A percentile compares a stretch with the other conserved stretches of the same genome.
These are phyloP conservation scores for Citrus hindsii DNA, from an alignment of 345 rosid genomes.

Conservation along the genomic window DNA sequence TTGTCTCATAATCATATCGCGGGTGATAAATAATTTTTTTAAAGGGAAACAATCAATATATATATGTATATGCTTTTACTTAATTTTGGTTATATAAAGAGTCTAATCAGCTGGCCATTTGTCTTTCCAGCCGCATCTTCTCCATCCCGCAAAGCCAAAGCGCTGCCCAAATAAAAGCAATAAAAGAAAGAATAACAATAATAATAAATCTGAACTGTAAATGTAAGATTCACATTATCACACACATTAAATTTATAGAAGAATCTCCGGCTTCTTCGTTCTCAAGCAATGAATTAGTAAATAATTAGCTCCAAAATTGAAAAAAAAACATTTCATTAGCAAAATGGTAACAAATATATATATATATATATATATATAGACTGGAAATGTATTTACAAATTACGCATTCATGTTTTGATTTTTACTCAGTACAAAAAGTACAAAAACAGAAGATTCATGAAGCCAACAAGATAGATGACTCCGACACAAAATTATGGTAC, in stretches of 20 bases:
- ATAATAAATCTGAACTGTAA: too few relatives aligned
- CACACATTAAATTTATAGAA: too few relatives aligned
- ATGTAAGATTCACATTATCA: too few relatives aligned
- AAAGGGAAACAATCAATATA: too few relatives aligned
- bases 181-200: too few relatives aligned
- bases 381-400: neutral
- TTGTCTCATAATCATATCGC: neutral
- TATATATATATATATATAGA: neutral
- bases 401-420: neutral
- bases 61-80: neutral
- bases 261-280: neutral
- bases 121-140: constrained; percentile 20
- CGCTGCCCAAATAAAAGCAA: too few relatives aligned
- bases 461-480: constrained; percentile 7
- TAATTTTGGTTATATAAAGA: neutral
- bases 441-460: constrained; percentile 16
- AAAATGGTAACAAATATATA: neutral
- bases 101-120: constrained; percentile 19
- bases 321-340: neutral
- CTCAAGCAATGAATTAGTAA: neutral
- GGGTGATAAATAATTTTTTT: neutral
- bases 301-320: neutral
- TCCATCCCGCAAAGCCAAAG: too few relatives aligned
- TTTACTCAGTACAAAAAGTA: neutral
- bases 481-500: constrained; percentile 18